Conservation (phyloP, 2,329 filamentous ascomycete genomes). For the Graphiopsis chlorocephala region DNA sequence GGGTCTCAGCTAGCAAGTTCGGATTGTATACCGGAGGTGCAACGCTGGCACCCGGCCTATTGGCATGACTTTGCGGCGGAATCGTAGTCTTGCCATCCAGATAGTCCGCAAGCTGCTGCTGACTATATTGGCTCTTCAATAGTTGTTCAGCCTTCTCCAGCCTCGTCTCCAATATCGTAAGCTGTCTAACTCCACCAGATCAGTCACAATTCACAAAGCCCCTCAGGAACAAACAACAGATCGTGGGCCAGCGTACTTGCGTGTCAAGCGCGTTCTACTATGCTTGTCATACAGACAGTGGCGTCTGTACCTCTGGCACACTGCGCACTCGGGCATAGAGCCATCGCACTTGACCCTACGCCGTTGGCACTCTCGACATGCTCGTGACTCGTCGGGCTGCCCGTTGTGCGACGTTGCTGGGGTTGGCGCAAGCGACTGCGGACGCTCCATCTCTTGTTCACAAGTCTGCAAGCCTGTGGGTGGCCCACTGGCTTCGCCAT, state of each 20-base stretch:
- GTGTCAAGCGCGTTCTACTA: conserved; percentile 13
- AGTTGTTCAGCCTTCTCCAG: conserved; percentile 11
- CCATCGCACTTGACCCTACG: conserved; percentile 12
- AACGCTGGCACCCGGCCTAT: neutral
- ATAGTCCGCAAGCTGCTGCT: neutral
- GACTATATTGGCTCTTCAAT: conserved; percentile 1
- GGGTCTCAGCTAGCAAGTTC: neutral
- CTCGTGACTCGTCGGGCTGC: conserved; percentile 2
- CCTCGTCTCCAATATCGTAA: conserved; percentile 8
- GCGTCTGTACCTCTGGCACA: conserved; percentile 14
- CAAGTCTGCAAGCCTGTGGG: conserved; percentile 1
- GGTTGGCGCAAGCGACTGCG: neutral
- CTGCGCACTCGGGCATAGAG: conserved; percentile 9
- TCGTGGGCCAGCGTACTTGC: conserved; percentile 4
- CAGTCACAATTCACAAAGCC: neutral
- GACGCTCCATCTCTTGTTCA: neutral
- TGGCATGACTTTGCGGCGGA: neutral
- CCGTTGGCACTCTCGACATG: conserved; percentile 12
- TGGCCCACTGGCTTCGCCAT: neutral
- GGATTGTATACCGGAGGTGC: neutral
- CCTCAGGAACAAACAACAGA: neutral
- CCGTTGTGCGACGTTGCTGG: neutral
- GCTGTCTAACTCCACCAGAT: neutral
- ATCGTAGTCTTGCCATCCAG: conserved; percentile 1
- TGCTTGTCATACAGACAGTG: conserved; percentile 15